Conservation (phyloP, 2,329 filamentous ascomycete species). For the Talaromyces funiculosus region DNA sequence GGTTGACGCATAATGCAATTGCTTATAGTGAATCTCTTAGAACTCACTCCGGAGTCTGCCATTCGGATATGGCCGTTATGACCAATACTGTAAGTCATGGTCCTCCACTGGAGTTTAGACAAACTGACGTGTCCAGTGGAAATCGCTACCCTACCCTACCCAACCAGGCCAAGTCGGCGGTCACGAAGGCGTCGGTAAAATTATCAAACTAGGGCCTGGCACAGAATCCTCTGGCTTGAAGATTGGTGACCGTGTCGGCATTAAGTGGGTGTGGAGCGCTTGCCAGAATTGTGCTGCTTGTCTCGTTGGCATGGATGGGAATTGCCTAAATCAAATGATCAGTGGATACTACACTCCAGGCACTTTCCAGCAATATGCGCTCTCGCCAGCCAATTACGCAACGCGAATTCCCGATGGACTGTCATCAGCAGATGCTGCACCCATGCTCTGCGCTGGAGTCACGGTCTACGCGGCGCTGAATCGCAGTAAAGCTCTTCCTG, state of each 20-base stretch:
- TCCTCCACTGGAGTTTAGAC: background rate
- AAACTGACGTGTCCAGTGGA: slow-evolving; percentile 38
- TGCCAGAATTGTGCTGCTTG: slow-evolving; percentile 54
- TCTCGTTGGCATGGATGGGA: slow-evolving; percentile 49
- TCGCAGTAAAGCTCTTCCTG: slow-evolving; percentile 54
- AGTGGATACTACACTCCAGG: slow-evolving; percentile 64
- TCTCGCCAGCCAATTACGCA: slow-evolving; percentile 61
- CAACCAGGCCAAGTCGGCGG: slow-evolving; percentile 60
- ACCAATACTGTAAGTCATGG: slow-evolving; percentile 32
- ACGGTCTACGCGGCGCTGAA: slow-evolving; percentile 62
- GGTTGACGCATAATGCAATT: no score
- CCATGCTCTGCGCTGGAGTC: slow-evolving; percentile 62
- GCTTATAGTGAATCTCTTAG: no score
- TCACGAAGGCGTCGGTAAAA: slow-evolving; percentile 62
- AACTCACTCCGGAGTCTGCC: slow-evolving; percentile 61
- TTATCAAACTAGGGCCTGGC: slow-evolving; percentile 61
- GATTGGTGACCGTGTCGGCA: slow-evolving; percentile 62
- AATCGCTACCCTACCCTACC: slow-evolving; percentile 53
- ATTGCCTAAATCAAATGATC: slow-evolving; percentile 53
- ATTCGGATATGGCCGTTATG: slow-evolving; percentile 57
- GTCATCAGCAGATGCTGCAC: slow-evolving; percentile 56
- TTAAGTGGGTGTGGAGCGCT: slow-evolving; percentile 60
- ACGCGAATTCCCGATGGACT: slow-evolving; percentile 62
- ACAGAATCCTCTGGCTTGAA: slow-evolving; percentile 53
- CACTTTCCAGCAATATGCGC: slow-evolving; percentile 66